Conservation (phyloP, 2,329 filamentous ascomycete species). For the Aspergillus latus region DNA sequence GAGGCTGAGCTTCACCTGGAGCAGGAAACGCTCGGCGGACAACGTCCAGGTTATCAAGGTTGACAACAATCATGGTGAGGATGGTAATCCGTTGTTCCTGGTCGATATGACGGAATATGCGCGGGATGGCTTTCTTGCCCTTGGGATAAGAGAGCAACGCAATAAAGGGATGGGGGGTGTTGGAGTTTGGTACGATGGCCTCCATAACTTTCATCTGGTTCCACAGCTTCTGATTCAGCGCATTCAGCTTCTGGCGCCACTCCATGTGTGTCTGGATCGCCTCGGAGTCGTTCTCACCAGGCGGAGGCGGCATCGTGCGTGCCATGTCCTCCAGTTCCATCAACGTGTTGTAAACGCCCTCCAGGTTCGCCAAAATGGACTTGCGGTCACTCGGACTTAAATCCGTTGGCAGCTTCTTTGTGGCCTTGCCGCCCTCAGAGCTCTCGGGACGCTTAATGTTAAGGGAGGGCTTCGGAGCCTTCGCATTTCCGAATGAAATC, state of each 20-base stretch:
- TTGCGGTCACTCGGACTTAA: slow-evolving; percentile 73
- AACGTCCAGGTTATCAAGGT: slow-evolving; percentile 89
- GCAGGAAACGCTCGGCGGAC: slow-evolving; percentile 76
- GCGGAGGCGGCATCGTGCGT: slow-evolving; percentile 70
- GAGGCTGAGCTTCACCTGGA: slow-evolving; percentile 70
- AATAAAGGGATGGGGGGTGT: slow-evolving; percentile 83
- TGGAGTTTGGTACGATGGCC: slow-evolving; percentile 72
- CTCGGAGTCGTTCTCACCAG: slow-evolving; percentile 65
- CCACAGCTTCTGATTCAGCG: slow-evolving; percentile 82
- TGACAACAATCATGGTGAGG: slow-evolving; percentile 90
- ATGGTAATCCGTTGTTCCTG: slow-evolving; percentile 90
- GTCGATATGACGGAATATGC: slow-evolving; percentile 89
- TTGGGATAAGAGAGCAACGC: slow-evolving; percentile 92
- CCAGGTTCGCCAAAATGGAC: slow-evolving; percentile 79
- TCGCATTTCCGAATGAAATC: slow-evolving; percentile 98
- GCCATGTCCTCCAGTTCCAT: slow-evolving; percentile 96
- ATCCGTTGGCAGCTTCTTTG: slow-evolving; percentile 47
- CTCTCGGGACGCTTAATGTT: slow-evolving; percentile 89
- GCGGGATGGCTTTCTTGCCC: slow-evolving; percentile 92
- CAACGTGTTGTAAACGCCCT: slow-evolving; percentile 79
- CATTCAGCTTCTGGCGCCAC: slow-evolving; percentile 70
- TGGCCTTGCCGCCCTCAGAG: slow-evolving; percentile 56
- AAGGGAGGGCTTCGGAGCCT: slow-evolving; percentile 89
- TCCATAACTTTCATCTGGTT: slow-evolving; percentile 86
- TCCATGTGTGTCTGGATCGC: slow-evolving; percentile 72